Base-by-base conservation (phyloP, 2,329 filamentous ascomycete genomes). In the Monosporascus sp. region DNA sequence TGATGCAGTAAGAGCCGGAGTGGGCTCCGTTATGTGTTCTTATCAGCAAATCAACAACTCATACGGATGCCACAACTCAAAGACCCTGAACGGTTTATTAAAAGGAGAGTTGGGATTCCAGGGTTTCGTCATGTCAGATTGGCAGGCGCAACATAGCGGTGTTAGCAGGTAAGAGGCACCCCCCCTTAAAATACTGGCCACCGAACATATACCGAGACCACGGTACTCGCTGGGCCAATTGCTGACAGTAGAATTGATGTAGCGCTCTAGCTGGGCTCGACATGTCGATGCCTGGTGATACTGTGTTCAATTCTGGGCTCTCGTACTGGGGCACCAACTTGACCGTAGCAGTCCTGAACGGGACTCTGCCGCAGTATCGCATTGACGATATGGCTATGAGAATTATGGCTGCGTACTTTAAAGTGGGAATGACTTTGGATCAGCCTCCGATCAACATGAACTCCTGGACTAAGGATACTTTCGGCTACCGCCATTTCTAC, bases 331-430 rank as follows among this genome's bases (percentile, higher is more conserved):
- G 93, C 9, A 75, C 85, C 27, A 97, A 97, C 71, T 71, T 97
- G 61, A 97, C 93, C 2, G 76, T 96, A 48, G 90, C 90, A 1
- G 85, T 97, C 6, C 72, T 96, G 61, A 97, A 97, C 66, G 92
- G 92, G 37, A 96, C 91, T 1, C 76, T 97, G 34, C 90, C 93
- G 1, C 84, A 89, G 61, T 96, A 88, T 81, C 84, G 93, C 49
- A 69, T 97, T 9, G 92, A 97, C 62, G 94, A 97, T 66, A 96
- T 96, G 87, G 90, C 84, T 5, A 87, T 91, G 71, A 85, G 94
- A 62, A 96, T 88, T 66, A 86, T 88, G 83, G 79, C 85, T 5
- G 76, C 84, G 41, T 84, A 81, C 66, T 88, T 86, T 75, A 87
- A 87, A 70, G 82, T 86, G 38, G 83, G 83, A 50, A 75, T 78